Percentiles rank a stretch among this genome's conserved stretches.
Evolutionary conservation across 2,329 filamentous ascomycete genomes (phyloP).

Genomic region (Diaporthe ilicicola): DNA sequence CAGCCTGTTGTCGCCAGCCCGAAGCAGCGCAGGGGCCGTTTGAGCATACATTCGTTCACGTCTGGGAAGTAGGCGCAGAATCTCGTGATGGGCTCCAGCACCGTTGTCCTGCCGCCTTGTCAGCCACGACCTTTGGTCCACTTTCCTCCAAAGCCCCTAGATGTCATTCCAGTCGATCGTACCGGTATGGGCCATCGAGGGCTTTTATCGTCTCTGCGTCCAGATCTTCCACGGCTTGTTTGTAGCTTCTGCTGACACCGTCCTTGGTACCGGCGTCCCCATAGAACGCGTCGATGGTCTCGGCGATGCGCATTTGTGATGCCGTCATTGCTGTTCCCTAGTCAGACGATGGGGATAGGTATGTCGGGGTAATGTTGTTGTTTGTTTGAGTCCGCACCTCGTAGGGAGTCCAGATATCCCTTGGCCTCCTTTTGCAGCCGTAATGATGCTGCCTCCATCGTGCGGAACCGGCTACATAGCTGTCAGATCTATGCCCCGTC

Average conservation of each 20-base stretch:
- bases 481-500: slow-evolving; percentile 6
- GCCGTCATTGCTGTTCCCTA: slow-evolving; percentile 85
- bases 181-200: slow-evolving; percentile 93
- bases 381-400: slow-evolving; percentile 73
- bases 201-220: slow-evolving; percentile 99
- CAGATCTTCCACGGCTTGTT: slow-evolving; percentile 96
- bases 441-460: slow-evolving; percentile 93
- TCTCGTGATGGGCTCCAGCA: slow-evolving; percentile 92
- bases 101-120: slow-evolving; percentile 72
- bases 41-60: slow-evolving; percentile 86
- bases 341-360: background rate
- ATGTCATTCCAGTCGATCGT: slow-evolving; percentile 35
- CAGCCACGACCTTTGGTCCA: slow-evolving; percentile 25
- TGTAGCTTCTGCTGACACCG: slow-evolving; percentile 95
- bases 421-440: slow-evolving; percentile 97
- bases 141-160: background rate
- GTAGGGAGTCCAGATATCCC: slow-evolving; percentile 93
- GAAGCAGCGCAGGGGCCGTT: slow-evolving; percentile 40
- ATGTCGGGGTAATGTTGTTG: background rate
- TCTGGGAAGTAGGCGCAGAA: slow-evolving; percentile 99
- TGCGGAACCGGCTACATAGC: slow-evolving; percentile 81
- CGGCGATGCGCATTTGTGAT: slow-evolving; percentile 98
- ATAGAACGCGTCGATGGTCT: slow-evolving; percentile 99
- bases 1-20: slow-evolving; percentile 25
- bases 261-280: slow-evolving; percentile 94